phyloP scores from a whole-genome alignment of 1,284 basidiomycete genomes.

The Coniferiporia weirii region DNA sequence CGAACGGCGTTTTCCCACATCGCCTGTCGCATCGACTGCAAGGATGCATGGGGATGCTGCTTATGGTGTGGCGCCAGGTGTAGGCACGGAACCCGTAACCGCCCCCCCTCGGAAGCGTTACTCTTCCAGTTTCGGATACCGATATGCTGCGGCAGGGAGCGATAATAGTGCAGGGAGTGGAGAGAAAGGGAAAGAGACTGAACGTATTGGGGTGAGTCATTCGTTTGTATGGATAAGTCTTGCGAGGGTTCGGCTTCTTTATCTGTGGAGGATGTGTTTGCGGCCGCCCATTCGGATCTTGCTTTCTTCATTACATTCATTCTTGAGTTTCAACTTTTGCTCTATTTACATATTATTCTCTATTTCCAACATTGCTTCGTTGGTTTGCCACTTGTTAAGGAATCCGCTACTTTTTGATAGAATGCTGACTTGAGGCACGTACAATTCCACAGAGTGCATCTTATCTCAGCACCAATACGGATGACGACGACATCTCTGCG shows the following conservation, averaged over 20 bases:
- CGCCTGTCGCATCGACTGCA: constrained; percentile 7
- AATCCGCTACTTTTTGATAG: not conserved
- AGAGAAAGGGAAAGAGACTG: constrained; percentile 30
- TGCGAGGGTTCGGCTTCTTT: not conserved
- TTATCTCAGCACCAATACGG: constrained; percentile 44
- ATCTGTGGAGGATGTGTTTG: not conserved
- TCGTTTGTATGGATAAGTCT: not conserved
- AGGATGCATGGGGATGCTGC: constrained; percentile 3
- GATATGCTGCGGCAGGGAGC: constrained; percentile 43
- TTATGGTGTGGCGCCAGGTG: not conserved
- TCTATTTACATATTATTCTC: not conserved
- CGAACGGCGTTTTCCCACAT: constrained; percentile 33
- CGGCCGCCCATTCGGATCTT: not conserved
- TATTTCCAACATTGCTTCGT: no score
- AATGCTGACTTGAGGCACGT: not conserved
- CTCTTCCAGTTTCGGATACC: constrained; percentile 68
- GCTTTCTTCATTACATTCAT: not conserved
- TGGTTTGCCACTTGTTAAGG: not conserved
- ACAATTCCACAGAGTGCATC: constrained; percentile 31
- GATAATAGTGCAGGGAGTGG: constrained; percentile 38
- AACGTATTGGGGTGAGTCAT: constrained; percentile 30
- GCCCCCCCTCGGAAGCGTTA: constrained; percentile 30
- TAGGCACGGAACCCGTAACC: constrained; percentile 11
- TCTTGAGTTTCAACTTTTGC: not conserved
- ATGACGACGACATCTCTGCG: constrained; percentile 70